Evolutionary conservation across 768 basidiomycete genomes (phyloP).

Genomic region (Punctularia strigosozonata): DNA sequence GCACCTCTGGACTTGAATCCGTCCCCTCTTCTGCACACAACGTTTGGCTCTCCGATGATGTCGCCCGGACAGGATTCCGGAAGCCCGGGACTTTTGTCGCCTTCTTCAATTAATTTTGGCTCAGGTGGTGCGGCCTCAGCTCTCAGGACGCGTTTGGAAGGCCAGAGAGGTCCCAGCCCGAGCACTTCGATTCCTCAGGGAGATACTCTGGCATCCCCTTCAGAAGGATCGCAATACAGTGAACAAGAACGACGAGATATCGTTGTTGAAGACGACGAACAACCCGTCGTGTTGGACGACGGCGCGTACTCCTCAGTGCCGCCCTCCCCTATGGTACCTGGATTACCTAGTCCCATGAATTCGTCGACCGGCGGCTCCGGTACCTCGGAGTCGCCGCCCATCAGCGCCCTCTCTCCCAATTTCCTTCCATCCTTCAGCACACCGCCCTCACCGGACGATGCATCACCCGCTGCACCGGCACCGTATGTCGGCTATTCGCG

Average conservation of each 20-base stretch:
- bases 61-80: conserved; percentile 10
- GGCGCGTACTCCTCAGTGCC: conserved; percentile 8
- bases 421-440: too few species aligned
- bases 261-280: conserved; percentile 4
- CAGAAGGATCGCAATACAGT: background rate
- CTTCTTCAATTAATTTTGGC: conserved; percentile 7
- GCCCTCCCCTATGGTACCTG: conserved; percentile 7
- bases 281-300: conserved; percentile 13
- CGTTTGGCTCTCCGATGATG: conserved; percentile 28
- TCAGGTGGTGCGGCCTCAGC: conserved; percentile 1
- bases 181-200: background rate
- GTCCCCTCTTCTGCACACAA: conserved; percentile 29
- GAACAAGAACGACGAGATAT: background rate
- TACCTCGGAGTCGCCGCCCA: too few species aligned
- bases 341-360: too few species aligned
- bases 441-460: too few species aligned
- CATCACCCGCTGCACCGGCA: too few species aligned
- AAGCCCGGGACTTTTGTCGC: conserved; percentile 6
- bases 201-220: background rate
- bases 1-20: conserved; percentile 17
- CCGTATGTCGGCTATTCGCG: too few species aligned
- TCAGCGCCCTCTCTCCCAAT: too few species aligned
- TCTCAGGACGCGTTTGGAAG: too few species aligned
- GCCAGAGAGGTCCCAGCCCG: too few species aligned
- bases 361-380: too few species aligned